Evolutionary conservation across 768 basidiomycete genomes (phyloP).

Genomic region (Boletus tomentosulus): DNA sequence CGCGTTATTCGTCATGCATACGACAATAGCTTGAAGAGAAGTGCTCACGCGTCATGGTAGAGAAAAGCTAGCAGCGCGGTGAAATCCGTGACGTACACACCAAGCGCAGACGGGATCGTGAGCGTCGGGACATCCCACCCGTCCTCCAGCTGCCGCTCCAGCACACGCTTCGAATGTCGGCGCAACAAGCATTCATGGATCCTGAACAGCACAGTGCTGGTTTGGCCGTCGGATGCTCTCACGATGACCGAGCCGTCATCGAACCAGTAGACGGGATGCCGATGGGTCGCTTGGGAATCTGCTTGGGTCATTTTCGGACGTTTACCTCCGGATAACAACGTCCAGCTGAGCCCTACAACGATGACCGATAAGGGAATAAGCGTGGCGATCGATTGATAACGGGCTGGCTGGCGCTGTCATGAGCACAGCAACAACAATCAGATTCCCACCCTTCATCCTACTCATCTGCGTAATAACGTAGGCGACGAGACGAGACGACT

Average conservation of each 20-base stretch:
- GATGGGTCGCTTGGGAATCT: constrained; percentile 4
- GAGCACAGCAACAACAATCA: background rate
- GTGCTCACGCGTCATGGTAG: constrained; percentile 64
- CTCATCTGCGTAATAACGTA: background rate
- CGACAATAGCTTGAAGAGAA: background rate
- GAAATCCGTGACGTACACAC: constrained; percentile 45
- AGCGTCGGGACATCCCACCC: constrained; percentile 14
- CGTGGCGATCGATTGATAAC: constrained; percentile 4
- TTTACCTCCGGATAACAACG: background rate
- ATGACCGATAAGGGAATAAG: constrained; percentile 7
- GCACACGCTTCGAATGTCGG: constrained; percentile 41
- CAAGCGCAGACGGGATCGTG: constrained; percentile 35
- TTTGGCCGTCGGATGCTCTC: constrained; percentile 31
- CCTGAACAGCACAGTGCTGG: constrained; percentile 41
- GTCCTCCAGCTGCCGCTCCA: constrained; percentile 4
- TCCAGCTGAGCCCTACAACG: constrained; percentile 3
- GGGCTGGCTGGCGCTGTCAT: background rate
- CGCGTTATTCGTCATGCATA: background rate
- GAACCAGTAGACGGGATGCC: constrained; percentile 59
- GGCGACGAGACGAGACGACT: background rate
- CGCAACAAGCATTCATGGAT: constrained; percentile 51
- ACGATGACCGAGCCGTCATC: constrained; percentile 60
- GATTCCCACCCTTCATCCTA: background rate
- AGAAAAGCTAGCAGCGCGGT: constrained; percentile 57
- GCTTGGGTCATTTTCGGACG: background rate